Base-by-base conservation (phyloP, 768 basidiomycete genomes). In the Trametes cinnabarina region DNA sequence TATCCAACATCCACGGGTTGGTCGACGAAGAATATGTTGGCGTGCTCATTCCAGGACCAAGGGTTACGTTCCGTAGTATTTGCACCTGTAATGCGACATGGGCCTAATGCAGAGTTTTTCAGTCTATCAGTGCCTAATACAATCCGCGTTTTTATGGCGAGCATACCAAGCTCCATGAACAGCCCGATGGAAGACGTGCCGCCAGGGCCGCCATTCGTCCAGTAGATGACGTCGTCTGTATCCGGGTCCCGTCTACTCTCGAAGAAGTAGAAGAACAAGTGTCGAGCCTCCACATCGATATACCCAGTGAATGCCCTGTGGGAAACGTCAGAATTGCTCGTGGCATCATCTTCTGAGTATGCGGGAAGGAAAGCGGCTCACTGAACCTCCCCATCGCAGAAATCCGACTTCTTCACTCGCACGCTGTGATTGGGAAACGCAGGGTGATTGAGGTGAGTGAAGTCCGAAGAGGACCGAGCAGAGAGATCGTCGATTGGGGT, bases 1-100 rank as follows among this genome's bases (percentile, higher is more conserved):
- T 74, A 78, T 20, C 71, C 71, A 26, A 72, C 72, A 28, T 69
- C 69, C 9, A 71, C 62, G 3, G 74, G 74, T 54, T 73, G 81
- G 72, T 72, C 80, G 64, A 73, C 76, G 71, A 68, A 81, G 67
- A 78, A 73, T 9, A 85, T 72, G 51, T 84, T 85, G 3, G 87
- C 84, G 48, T 86, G 82, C 19, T 77, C 76, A 61, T 86, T 89
- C 88, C 87, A 89, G 0, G 83, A 79, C 46, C 86, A 78, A 0
- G 81, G 79, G 58, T 86, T 80, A 66, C 76, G 81, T 2, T 72
- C 76, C 1, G 85, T 76, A 25, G 77, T 78, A 32, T 84, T 77
- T 42, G 73, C 71, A 19, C 77, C 76, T 10, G 76, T 72, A 15
- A 90, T 78, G 40, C 82, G 78, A 68, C 91, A 93, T 0, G 90